Evolutionary conservation across 208 protist genomes (phyloP), one percentile per base, ranked within the genome.

Genomic region (Acanthamoeba lenticulata): DNA sequence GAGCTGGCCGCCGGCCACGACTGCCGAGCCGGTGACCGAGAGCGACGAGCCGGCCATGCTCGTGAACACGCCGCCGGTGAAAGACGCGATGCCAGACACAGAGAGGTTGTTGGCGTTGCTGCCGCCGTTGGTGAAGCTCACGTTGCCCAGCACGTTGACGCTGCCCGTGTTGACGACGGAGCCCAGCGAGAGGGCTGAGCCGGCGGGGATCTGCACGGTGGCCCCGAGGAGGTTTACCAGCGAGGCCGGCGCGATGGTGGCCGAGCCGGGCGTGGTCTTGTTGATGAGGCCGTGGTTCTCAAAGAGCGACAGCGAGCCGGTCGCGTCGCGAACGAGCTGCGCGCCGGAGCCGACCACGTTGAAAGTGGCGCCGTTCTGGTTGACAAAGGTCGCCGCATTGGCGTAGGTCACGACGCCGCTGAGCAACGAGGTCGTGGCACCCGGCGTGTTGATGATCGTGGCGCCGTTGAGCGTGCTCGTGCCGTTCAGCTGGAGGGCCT

Each of bases 401-500:
- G 38, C 60, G 77, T 74, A 74, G 3, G 19, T 17, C 7, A 92
- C 5, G 45, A 74, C n/a, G 38, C 86, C 86, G 29, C 42, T 74
- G 86, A 38, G 32, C 86, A 49, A 92, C 36, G 57, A 38, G 38
- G 38, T 77, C 29, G 7, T 32, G 65, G 57, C 57, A 32, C 49
- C 27, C 3, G 79, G 40, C 86, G 21, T 5, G 57, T 92, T 92
- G 86, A 92, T 15, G 86, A 92, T 74, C 55, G 81, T 90, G 65
- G 55, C 38, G 40, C 86, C 86, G 29, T 2, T 55, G n/a, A 92
- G 11, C 4, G 86, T 92, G 40, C 44, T 92, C 34, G 57, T 77
- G 60, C 86, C 86, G 45, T 67, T 74, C 55, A 92, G 49, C 38
- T 40, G 86, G 6, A 92, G 60, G 3, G 57, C 40, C 38, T 42